Evolutionary conservation across 441 rosid genomes (phyloP).

Genomic region (Raphanus hybrid): DNA sequence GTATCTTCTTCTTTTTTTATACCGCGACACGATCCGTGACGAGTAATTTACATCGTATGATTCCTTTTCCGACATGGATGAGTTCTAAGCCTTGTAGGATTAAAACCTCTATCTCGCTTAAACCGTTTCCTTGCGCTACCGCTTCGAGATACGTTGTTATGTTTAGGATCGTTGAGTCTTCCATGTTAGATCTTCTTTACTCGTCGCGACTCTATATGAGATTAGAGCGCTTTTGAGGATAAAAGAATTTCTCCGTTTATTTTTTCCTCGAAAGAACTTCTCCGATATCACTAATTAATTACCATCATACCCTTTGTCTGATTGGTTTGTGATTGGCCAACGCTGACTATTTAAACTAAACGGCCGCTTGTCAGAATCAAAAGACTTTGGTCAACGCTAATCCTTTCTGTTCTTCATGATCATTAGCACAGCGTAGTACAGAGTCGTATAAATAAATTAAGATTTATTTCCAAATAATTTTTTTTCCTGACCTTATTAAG

Average conservation of each 20-base stretch:
- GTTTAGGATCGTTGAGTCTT: neutral
- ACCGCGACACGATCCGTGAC: conserved; percentile 50
- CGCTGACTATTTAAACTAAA: neutral
- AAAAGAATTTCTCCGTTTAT: too few relatives aligned
- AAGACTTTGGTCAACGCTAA: conserved; percentile 5
- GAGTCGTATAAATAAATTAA: neutral
- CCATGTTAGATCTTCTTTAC: neutral
- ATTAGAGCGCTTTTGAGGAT: too few relatives aligned
- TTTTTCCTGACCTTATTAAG: conserved; percentile 1
- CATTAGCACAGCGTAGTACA: neutral
- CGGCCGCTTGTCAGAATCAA: neutral
- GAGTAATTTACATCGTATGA: conserved; percentile 46
- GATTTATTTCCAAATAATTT: conserved; percentile 21
- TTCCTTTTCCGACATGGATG: conserved; percentile 41
- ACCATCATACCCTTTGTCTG: neutral
- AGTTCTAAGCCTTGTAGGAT: conserved; percentile 34
- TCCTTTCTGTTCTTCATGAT: neutral
- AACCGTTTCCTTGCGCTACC: conserved; percentile 24
- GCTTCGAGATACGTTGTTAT: conserved; percentile 27
- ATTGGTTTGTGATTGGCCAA: neutral
- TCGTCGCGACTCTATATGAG: too few relatives aligned
- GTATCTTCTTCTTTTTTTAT: neutral
- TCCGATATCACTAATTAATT: neutral
- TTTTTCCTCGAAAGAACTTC: too few relatives aligned
- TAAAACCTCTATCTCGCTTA: conserved; percentile 4